Evolutionary conservation across 2,329 filamentous ascomycete species (phyloP).

Genomic region (Aschersonia sp.): DNA sequence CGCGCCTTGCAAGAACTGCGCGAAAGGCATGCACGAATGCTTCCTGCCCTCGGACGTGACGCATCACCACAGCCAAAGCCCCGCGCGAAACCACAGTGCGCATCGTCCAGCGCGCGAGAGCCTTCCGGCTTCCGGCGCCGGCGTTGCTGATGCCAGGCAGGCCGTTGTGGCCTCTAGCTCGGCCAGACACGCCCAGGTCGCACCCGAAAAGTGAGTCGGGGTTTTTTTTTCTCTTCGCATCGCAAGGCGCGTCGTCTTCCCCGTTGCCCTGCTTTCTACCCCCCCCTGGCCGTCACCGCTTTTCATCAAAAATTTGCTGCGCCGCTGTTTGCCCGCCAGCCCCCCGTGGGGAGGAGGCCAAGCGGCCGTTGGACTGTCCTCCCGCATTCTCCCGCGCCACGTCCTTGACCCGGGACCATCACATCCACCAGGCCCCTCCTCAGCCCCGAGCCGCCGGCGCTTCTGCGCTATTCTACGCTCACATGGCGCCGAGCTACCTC

Average conservation of each 20-base stretch:
- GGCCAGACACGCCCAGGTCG: constrained; percentile 31
- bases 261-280: constrained; percentile 2
- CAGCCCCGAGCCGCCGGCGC: constrained; percentile 5
- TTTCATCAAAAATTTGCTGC: not conserved
- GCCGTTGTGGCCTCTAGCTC: constrained; percentile 24
- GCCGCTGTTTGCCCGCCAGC: constrained; percentile 1
- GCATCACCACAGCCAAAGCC: constrained; percentile 44
- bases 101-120: constrained; percentile 39
- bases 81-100: constrained; percentile 31
- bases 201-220: constrained; percentile 39
- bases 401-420: constrained; percentile 2
- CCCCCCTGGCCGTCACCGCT: not conserved
- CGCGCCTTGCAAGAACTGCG: constrained; percentile 49
- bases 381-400: not conserved
- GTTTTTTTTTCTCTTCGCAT: constrained; percentile 2
- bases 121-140: constrained; percentile 35
- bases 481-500: constrained; percentile 4
- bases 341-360: not conserved
- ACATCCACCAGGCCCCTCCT: constrained; percentile 1
- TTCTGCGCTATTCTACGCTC: not conserved
- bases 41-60: constrained; percentile 45
- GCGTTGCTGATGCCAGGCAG: constrained; percentile 29
- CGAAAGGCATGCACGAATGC: constrained; percentile 49
- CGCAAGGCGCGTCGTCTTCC: constrained; percentile 2
- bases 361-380: constrained; percentile 1